phyloP scores from a whole-genome alignment of 2,329 filamentous ascomycete genomes.

The Didymella lethalis region DNA sequence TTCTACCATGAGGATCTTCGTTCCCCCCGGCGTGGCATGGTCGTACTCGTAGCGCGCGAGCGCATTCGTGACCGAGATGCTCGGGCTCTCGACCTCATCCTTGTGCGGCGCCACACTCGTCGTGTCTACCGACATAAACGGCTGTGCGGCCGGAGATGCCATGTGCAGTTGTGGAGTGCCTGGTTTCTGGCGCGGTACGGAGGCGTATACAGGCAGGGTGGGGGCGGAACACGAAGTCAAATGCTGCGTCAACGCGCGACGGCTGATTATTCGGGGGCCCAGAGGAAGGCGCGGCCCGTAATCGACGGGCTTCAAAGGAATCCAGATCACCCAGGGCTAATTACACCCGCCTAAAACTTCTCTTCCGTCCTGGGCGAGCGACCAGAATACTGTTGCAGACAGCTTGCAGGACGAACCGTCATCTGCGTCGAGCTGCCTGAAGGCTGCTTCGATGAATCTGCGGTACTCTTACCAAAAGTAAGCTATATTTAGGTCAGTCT shows the following conservation, averaged over 20 bases:
- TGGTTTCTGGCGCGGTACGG: conserved; percentile 34
- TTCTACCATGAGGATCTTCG: conserved; percentile 92
- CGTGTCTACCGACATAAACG: conserved; percentile 56
- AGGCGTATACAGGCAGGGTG: conserved; percentile 41
- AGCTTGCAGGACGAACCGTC: conserved; percentile 9
- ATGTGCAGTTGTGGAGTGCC: conserved; percentile 38
- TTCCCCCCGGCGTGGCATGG: conserved; percentile 75
- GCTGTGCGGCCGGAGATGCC: conserved; percentile 45
- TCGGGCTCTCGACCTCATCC: conserved; percentile 57
- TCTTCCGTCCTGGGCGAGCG: conserved; percentile 25
- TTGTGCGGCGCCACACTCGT: conserved; percentile 39
- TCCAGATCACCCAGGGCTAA: conserved; percentile 27
- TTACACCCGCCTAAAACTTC: conserved; percentile 23
- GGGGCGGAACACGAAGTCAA: conserved; percentile 43
- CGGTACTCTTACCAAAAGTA: conserved; percentile 25
- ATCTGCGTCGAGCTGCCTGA: conserved; percentile 28
- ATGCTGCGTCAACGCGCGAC: conserved; percentile 39
- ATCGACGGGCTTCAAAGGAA: conserved; percentile 27
- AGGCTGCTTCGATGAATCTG: conserved; percentile 22
- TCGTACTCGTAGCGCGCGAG: conserved; percentile 89
- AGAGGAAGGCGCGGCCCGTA: conserved; percentile 38
- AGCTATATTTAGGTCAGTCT: conserved; percentile 24
- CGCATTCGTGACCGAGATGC: conserved; percentile 63
- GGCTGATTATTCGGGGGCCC: conserved; percentile 42
- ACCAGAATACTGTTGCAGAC: conserved; percentile 25